These are phyloP conservation scores for Candida sphagnicola DNA, from an alignment of 805 yeast species.

Conservation along the genomic window DNA sequence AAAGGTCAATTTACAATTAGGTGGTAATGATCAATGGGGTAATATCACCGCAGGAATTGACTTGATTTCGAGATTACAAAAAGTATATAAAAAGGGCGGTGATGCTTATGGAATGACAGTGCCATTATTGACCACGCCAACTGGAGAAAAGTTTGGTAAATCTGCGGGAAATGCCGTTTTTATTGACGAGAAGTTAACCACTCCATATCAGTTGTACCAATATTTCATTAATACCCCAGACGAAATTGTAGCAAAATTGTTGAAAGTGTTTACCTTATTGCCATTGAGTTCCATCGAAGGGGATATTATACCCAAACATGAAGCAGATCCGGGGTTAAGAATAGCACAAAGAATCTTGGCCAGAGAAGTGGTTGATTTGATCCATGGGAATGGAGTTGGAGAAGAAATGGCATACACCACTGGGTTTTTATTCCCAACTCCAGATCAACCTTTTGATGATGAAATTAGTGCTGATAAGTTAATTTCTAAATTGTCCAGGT, in stretches of 20 bases:
- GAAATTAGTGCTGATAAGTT: slow-evolving; percentile 46
- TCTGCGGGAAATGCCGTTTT: slow-evolving; percentile 97
- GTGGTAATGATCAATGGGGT: slow-evolving; percentile 99
- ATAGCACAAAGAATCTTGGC: slow-evolving; percentile 78
- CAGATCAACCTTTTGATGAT: slow-evolving; percentile 46
- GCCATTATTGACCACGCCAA: slow-evolving; percentile 81
- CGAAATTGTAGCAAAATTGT: slow-evolving; percentile 62
- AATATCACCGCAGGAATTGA: slow-evolving; percentile 96
- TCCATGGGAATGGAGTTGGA: slow-evolving; percentile 82
- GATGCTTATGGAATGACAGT: slow-evolving; percentile 75
- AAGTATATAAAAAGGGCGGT: slow-evolving; percentile 6
- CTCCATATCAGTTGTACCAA: slow-evolving; percentile 81
- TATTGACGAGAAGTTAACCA: slow-evolving; percentile 68
- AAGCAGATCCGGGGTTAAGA: slow-evolving; percentile 55
- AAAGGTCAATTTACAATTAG: slow-evolving; percentile 72
- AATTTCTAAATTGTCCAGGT: slow-evolving; percentile 51
- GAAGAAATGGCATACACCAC: slow-evolving; percentile 64
- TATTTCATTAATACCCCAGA: slow-evolving; percentile 79
- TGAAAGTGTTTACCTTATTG: slow-evolving; percentile 75
- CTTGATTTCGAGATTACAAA: slow-evolving; percentile 59
- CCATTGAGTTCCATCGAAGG: slow-evolving; percentile 57
- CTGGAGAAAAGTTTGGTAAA: slow-evolving; percentile 93
- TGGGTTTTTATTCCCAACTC: slow-evolving; percentile 59
- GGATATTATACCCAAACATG: slow-evolving; percentile 49
- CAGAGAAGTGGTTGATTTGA: slow-evolving; percentile 75